Evolutionary conservation across 2,329 filamentous ascomycete genomes (phyloP).

Genomic region (Penicillium sp.): DNA sequence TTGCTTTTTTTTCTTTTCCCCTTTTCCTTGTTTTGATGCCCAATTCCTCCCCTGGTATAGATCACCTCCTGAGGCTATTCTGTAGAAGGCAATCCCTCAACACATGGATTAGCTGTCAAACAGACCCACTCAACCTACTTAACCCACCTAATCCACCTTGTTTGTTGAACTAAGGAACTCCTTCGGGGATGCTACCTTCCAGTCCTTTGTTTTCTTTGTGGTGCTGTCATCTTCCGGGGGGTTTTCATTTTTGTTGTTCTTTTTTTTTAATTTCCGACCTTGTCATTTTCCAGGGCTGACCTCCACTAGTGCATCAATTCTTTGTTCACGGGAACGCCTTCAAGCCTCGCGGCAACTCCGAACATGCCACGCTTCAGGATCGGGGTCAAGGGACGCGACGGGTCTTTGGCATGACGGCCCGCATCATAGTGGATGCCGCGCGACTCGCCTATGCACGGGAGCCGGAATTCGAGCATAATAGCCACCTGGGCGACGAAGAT

Average conservation of each 20-base stretch:
- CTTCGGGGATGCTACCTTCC: not conserved
- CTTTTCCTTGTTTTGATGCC: not conserved
- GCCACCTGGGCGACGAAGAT: constrained; percentile 63
- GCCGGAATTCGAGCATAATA: constrained; percentile 77
- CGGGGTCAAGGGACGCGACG: constrained; percentile 60
- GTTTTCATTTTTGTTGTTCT: not conserved
- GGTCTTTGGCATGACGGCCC: constrained; percentile 93
- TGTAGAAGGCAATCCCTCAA: too few species aligned
- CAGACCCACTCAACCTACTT: too few species aligned
- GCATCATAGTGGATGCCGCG: constrained; percentile 85
- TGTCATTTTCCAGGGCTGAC: constrained; percentile 12
- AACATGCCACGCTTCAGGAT: constrained; percentile 37
- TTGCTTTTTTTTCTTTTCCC: not conserved
- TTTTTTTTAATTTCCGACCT: constrained; percentile 5
- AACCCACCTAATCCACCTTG: too few species aligned
- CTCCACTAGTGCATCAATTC: constrained; percentile 73
- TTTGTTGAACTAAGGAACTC: too few species aligned
- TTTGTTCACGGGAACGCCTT: constrained; percentile 76
- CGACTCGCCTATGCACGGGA: constrained; percentile 77
- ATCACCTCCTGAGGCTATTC: too few species aligned
- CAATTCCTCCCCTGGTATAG: too few species aligned
- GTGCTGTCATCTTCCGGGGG: not conserved
- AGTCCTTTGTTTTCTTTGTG: not conserved
- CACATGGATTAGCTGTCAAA: too few species aligned
- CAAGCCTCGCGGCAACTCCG: constrained; percentile 49